Evolutionary conservation across 805 yeast genomes (phyloP), one percentile per base, ranked within the genome.

Genomic region (Candida takata): DNA sequence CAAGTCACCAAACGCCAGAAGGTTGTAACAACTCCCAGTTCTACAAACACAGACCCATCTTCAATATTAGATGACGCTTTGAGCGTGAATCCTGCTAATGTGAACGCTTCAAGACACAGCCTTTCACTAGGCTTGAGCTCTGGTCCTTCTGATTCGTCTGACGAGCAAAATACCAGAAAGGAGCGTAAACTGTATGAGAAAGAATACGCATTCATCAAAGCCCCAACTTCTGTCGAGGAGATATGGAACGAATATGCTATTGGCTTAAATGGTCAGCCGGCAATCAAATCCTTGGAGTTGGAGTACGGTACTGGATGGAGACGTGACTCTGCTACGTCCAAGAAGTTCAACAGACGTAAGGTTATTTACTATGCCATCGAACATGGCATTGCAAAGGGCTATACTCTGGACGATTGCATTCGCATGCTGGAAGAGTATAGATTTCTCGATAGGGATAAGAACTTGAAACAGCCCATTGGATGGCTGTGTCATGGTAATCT

Each of bases 181-280:
- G 49, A 51, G 15, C 49, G 55, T 7, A 60, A 54, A 37, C 33
- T 51, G 4, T 57, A 54, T 36, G 51, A 51, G 15, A 60, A 58
- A 33, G 53, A 50, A 12, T 64, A 63, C 38, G 55, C 60, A 14
- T 65, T 66, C 42, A 48, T 63, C 27, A 63, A 62, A 40, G 67
- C 69, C 0, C 70, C 71, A 12, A 62, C 60, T n/a, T 54, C 71
- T 3, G 70, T 72, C 2, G 48, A 60, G 26, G 79, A 73, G 42
- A 67, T 74, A 14, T 74, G 80, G 80, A 62, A 65, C 43, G 80
- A 74, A 50, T 74, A 72, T 40, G 64, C 70, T 5, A 65, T 66
- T 36, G 79, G 79, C 0, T 42, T 69, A 6, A 62, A 68, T 35
- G 72, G 65, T 3, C 74, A 72, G 44, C 77, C 77, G 0, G 70